Evolutionary conservation across 2,329 filamentous ascomycete genomes (phyloP), one percentile per base, ranked within the genome.

Genomic region (Ophiocordyceps camponoti-rufipedis): DNA sequence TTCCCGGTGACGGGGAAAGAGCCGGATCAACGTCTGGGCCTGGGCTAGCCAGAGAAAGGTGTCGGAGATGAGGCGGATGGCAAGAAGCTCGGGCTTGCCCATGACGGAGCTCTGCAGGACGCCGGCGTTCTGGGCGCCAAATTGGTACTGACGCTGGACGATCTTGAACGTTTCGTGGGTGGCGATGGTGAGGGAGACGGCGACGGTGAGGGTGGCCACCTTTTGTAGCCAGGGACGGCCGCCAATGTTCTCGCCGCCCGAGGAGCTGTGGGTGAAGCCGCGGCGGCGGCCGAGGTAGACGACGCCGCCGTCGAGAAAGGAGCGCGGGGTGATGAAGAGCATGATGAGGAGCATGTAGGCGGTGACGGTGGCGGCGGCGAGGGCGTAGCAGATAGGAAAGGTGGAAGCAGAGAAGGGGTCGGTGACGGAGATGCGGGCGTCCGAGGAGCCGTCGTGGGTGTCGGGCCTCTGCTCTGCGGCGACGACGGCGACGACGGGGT

Each of bases 41-140:
- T 98, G 91, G 1, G 91, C 91, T 38, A 98, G 77, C 89, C 91
- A 96, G 29, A 98, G 71, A 60, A 96, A 96, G 1, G 91, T 88
- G 62, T 94, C 87, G 16, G 89, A 96, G 51, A 98, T 86, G 53
- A 96, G 78, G 51, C 88, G 82, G 48, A 93, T 89, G 48, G 93
- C 76, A 53, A 91, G 86, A 51, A 98, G 80, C 60, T 94, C 84
- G 49, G 82, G 75, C 46, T 87, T 85, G 47, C 81, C 81, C 51
- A 94, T 78, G 14, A 98, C 89, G 55, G 83, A 71, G 42, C 77
- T 68, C 50, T 91, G 85, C 54, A 98, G 64, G 44, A 73, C 70
- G 53, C 71, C 70, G 19, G 85, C 87, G 57, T 95, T 86, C 65
- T 87, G 85, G 54, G 78, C 80, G 31, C 87, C 87, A 55, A 70